Percentiles rank a stretch among this genome's conserved stretches.
Evolutionary conservation across 2,329 filamentous ascomycete species (phyloP).

Genomic region (Alternaria triticimaculans): DNA sequence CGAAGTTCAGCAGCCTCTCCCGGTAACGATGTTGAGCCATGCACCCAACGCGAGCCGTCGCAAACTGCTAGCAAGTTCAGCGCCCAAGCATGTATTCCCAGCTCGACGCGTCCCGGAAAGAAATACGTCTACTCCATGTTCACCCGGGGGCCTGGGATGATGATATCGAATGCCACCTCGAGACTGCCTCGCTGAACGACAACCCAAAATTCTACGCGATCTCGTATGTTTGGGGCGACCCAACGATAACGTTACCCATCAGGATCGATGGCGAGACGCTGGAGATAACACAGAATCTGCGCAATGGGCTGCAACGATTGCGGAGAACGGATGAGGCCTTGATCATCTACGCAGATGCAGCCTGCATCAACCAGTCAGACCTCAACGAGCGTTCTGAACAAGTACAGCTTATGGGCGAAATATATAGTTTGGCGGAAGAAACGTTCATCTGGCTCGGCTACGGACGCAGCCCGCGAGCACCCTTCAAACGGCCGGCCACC

Average conservation of each 20-base stretch:
- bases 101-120: background rate
- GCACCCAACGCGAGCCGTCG: background rate
- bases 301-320: background rate
- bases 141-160: background rate
- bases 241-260: background rate
- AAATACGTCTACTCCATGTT: conserved; percentile 8
- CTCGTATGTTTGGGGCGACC: conserved; percentile 8
- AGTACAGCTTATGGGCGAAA: conserved; percentile 15
- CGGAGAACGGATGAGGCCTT: background rate
- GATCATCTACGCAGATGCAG: conserved; percentile 12
- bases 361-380: conserved; percentile 23
- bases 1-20: background rate
- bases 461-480: background rate
- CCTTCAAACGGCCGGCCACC: background rate
- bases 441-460: conserved; percentile 5
- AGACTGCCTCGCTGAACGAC: conserved; percentile 2
- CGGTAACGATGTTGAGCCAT: background rate
- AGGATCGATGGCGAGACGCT: background rate
- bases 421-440: conserved; percentile 10
- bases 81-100: background rate
- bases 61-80: background rate
- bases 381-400: conserved; percentile 6
- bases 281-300: background rate
- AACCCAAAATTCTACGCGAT: conserved; percentile 1
- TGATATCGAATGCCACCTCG: background rate